These are phyloP conservation scores for Scedosporium apiospermum DNA, from an alignment of 2,329 filamentous ascomycete species.

Conservation along the genomic window DNA sequence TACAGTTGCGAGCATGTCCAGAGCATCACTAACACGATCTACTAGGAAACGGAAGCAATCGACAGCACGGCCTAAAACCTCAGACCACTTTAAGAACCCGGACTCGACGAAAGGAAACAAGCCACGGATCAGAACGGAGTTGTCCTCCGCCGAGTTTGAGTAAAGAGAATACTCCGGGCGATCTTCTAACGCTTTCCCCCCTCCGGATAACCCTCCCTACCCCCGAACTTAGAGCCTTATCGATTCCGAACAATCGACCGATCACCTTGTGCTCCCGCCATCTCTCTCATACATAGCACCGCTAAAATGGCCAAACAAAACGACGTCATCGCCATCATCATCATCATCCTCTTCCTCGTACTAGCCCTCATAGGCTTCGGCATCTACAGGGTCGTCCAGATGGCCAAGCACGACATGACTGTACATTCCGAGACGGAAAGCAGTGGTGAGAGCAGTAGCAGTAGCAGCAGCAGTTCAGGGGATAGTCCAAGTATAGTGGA, in stretches of 20 bases:
- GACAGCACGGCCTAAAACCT: too few relatives aligned
- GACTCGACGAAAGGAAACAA: too few relatives aligned
- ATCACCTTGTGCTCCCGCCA: constrained; percentile 3
- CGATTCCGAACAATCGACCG: neutral
- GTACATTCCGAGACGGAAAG: constrained; percentile 2
- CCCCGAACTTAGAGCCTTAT: neutral
- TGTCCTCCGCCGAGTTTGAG: too few relatives aligned
- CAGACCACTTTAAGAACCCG: too few relatives aligned
- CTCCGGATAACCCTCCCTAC: neutral
- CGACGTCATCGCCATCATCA: constrained; percentile 59
- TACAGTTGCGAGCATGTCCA: too few relatives aligned
- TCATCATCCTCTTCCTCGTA: constrained; percentile 56
- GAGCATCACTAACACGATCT: too few relatives aligned
- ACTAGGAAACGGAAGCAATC: too few relatives aligned
- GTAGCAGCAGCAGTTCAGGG: neutral
- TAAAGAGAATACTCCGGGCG: too few relatives aligned
- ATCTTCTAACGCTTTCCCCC: too few relatives aligned
- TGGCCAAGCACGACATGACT: neutral
- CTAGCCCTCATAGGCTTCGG: constrained; percentile 53
- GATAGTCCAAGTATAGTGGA: neutral
- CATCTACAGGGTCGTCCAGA: constrained; percentile 51
- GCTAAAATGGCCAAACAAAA: constrained; percentile 51
- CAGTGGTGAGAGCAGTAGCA: constrained; percentile 9
- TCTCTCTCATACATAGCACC: constrained; percentile 6
- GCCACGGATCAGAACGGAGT: too few relatives aligned